A percentile compares a stretch with the other conserved stretches of the same genome.
Conservation (phyloP, 352 stramenopile species). For the Pythium pyrilobum region DNA sequence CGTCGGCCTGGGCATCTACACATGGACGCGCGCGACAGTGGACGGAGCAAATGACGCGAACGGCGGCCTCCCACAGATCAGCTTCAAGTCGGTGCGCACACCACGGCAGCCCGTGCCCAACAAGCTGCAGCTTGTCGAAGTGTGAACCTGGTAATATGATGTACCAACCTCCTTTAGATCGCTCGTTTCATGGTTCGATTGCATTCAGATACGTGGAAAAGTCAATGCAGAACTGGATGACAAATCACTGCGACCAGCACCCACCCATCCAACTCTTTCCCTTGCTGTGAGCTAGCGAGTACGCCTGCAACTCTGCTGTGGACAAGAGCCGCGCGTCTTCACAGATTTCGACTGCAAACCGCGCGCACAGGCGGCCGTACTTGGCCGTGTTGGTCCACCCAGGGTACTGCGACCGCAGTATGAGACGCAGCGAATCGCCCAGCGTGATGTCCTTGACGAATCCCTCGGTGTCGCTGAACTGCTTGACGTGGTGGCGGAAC, state of each 20-base stretch:
- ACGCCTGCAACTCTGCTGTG: too few relatives aligned
- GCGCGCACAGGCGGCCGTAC: conserved; percentile 42
- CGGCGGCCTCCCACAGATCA: conserved; percentile 14
- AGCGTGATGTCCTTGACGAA: conserved; percentile 37
- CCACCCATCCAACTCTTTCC: neutral
- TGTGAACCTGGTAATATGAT: neutral
- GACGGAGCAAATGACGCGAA: neutral
- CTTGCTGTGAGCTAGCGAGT: neutral
- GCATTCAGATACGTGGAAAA: too few relatives aligned
- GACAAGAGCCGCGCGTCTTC: conserved; percentile 10
- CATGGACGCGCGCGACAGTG: conserved; percentile 12
- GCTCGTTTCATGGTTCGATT: too few relatives aligned
- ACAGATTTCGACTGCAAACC: conserved; percentile 11
- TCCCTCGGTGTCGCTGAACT: conserved; percentile 24
- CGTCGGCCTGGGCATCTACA: conserved; percentile 28
- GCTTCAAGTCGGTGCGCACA: conserved; percentile 24
- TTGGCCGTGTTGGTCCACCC: conserved; percentile 63
- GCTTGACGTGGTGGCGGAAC: conserved; percentile 56
- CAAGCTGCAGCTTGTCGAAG: conserved; percentile 16
- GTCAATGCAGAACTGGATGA: too few relatives aligned
- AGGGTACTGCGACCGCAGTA: conserved; percentile 53
- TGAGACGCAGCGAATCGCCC: conserved; percentile 42
- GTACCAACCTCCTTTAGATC: too few relatives aligned
- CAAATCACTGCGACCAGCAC: too few relatives aligned
- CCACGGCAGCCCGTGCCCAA: conserved; percentile 15